phyloP scores from a whole-genome alignment of 345 rosid genomes.

The Brassica carinata region DNA sequence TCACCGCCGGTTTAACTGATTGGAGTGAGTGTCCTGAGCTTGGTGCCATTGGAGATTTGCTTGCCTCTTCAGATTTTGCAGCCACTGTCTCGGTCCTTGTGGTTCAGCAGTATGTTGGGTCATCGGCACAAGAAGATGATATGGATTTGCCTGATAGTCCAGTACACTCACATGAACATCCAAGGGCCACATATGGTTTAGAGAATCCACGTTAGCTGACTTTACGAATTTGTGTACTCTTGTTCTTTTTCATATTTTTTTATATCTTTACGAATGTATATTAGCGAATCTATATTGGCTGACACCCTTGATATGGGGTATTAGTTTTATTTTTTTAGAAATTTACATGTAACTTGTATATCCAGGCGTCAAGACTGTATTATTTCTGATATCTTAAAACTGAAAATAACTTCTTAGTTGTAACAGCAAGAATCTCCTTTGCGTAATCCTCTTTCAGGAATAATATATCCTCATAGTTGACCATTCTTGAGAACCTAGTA shows the following conservation, averaged over 20 bases:
- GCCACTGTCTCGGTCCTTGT: constrained; percentile 81
- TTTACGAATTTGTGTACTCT: neutral
- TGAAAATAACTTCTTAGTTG: too few species aligned
- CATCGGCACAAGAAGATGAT: constrained; percentile 43
- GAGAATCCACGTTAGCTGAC: constrained; percentile 22
- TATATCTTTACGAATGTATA: neutral
- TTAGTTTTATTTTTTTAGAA: too few species aligned
- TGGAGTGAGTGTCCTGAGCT: constrained; percentile 99
- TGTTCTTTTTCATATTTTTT: neutral
- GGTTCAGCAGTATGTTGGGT: constrained; percentile 68
- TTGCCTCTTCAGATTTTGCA: constrained; percentile 93
- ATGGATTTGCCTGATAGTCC: constrained; percentile 55
- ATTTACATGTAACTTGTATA: too few species aligned
- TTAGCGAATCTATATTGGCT: neutral
- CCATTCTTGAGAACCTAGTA: too few species aligned
- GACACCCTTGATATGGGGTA: neutral
- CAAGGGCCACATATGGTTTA: constrained; percentile 17
- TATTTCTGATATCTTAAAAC: too few species aligned
- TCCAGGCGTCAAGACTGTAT: too few species aligned
- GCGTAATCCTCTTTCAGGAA: too few species aligned
- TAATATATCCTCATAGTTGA: too few species aligned
- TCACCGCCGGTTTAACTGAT: constrained; percentile 89
- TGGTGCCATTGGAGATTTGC: constrained; percentile 90
- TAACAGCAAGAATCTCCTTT: too few species aligned
- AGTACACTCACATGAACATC: constrained; percentile 35